Conservation (phyloP, 805 yeast species). For the Sugiyamaella qingdaonensis region DNA sequence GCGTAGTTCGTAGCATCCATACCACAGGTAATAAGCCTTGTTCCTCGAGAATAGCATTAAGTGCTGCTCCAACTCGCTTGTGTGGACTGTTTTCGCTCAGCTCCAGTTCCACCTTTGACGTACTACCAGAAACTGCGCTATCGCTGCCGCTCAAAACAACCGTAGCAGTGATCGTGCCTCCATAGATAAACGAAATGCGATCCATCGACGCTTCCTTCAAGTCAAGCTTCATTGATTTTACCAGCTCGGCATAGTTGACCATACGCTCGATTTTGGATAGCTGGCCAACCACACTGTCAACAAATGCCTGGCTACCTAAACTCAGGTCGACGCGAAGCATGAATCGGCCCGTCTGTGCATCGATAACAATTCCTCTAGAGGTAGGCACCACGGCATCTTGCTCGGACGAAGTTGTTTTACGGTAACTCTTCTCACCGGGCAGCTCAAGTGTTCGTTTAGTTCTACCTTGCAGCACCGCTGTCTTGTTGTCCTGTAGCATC, state of each 20-base stretch:
- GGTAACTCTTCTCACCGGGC: not conserved
- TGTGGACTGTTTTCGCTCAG: conserved; percentile 28
- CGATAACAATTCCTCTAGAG: conserved; percentile 21
- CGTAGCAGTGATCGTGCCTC: conserved; percentile 12
- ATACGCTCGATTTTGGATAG: conserved; percentile 29
- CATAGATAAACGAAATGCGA: conserved; percentile 29
- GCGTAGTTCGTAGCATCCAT: conserved; percentile 26
- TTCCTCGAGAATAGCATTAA: conserved; percentile 26
- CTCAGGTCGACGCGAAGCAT: conserved; percentile 5
- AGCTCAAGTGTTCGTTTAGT: conserved; percentile 10
- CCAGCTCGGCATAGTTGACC: conserved; percentile 28
- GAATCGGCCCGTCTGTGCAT: conserved; percentile 25
- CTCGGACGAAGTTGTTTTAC: not conserved
- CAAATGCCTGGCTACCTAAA: conserved; percentile 7
- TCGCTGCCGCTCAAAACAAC: conserved; percentile 2
- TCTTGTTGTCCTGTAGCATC: conserved; percentile 8
- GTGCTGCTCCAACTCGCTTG: conserved; percentile 22
- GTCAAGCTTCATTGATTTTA: conserved; percentile 26
- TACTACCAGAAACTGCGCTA: not conserved
- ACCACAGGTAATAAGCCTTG: conserved; percentile 28
- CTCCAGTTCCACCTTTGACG: conserved; percentile 14
- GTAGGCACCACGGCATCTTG: not conserved
- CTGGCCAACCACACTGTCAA: conserved; percentile 12
- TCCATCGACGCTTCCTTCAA: conserved; percentile 29
- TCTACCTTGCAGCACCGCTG: conserved; percentile 21